Percentiles rank a stretch among this genome's conserved stretches.
These are phyloP conservation scores for Fusarium penzigii DNA, from an alignment of 2,329 filamentous ascomycete species.

Conservation along the genomic window DNA sequence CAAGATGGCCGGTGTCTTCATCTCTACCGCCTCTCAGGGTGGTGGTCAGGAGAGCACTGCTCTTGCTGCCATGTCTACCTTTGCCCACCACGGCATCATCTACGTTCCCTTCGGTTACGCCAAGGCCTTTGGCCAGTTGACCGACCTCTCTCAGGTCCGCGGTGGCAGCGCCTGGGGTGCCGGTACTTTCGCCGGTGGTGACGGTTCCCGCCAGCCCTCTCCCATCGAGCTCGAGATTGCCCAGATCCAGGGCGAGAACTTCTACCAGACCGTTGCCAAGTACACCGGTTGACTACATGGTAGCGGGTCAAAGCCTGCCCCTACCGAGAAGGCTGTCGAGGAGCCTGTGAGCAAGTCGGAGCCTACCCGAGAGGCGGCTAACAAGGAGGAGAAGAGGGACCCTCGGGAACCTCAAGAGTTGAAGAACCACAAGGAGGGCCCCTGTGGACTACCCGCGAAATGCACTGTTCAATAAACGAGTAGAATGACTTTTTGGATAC, in stretches of 20 bases:
- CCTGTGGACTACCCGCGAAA: conserved; percentile 76
- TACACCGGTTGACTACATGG: conserved; percentile 77
- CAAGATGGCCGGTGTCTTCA: conserved; percentile 89
- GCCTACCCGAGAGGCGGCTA: conserved; percentile 14
- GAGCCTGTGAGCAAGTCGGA: conserved; percentile 25
- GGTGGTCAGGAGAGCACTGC: conserved; percentile 93
- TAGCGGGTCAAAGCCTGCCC: conserved; percentile 33
- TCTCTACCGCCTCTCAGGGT: conserved; percentile 80
- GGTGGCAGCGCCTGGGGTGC: conserved; percentile 93
- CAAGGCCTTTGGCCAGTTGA: conserved; percentile 69
- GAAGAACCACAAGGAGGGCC: conserved; percentile 60
- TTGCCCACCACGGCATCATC: conserved; percentile 91
- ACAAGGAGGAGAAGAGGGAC: conserved; percentile 21
- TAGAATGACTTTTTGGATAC: conserved; percentile 17
- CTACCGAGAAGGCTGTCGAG: conserved; percentile 13
- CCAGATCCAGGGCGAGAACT: conserved; percentile 77
- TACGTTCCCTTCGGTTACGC: conserved; percentile 96
- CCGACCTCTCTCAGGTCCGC: conserved; percentile 76
- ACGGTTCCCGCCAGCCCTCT: conserved; percentile 82
- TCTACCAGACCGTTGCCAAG: conserved; percentile 78
- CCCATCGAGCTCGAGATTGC: conserved; percentile 78
- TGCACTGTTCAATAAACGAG: conserved; percentile 63
- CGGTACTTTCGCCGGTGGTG: conserved; percentile 77
- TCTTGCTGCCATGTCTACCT: conserved; percentile 77
- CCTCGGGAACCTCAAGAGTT: conserved; percentile 32